These are phyloP conservation scores for bread wheat (Triticum aestivum) DNA, from an alignment of 176 grass and related monocot species.

Conservation along the genomic window IWGSC_CS_RefSeq_v2.1 NC_057794.1:271841489-271841988, in stretches of 20 bases:
- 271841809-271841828: not conserved
- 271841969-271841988: not conserved
- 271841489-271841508: not conserved
- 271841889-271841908: not conserved
- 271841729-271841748: not conserved
- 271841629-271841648: slow-evolving; percentile 54
- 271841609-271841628: slow-evolving; percentile 77
- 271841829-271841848: not conserved
- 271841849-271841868: not conserved
- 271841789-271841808: not conserved
- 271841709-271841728: slow-evolving; percentile 74
- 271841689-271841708: slow-evolving; percentile 89
- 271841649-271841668: slow-evolving; percentile 87
- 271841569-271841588: slow-evolving; percentile 25
- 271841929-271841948: not conserved
- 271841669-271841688: slow-evolving; percentile 83
- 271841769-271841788: not conserved
- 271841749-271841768: not conserved
- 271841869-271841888: not conserved
- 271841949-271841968: not conserved
- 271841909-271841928: not conserved
- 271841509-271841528: slow-evolving; percentile 2
- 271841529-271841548: slow-evolving; percentile 4
- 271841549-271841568: slow-evolving; percentile 34
- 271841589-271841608: slow-evolving; percentile 98